phyloP scores from a whole-genome alignment of 2,329 filamentous ascomycete genomes.

The Botrytis sinoallii region DNA sequence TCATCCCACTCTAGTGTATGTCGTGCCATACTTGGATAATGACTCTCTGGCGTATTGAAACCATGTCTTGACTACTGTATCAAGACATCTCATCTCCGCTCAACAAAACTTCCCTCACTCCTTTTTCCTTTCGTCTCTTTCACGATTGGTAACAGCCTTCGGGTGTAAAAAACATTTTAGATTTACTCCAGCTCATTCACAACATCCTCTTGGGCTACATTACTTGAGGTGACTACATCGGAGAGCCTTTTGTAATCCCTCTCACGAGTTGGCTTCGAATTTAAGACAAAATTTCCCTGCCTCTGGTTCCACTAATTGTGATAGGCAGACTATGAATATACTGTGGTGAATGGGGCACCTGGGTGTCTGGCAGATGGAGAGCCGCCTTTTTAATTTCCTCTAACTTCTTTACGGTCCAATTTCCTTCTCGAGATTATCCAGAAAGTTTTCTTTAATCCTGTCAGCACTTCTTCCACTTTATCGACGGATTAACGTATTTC shows the following conservation, averaged over 20 bases:
- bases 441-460: neutral
- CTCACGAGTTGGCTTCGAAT: no score
- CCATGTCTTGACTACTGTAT: neutral
- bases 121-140: neutral
- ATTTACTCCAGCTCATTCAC: fast-evolving
- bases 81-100: neutral
- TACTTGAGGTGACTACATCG: neutral
- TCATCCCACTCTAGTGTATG: neutral
- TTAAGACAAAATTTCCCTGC: no score
- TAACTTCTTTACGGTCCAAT: neutral
- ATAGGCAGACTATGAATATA: neutral
- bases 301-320: no score
- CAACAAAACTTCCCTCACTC: neutral
- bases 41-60: neutral
- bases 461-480: slow-evolving; percentile 1
- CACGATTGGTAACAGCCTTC: neutral
- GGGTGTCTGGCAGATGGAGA: neutral
- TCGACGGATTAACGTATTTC: slow-evolving; percentile 1
- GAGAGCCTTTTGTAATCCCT: no score
- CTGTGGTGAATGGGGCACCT: neutral
- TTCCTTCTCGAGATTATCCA: neutral
- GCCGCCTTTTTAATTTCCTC: neutral
- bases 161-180: neutral
- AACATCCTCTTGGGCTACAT: neutral
- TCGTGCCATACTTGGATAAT: neutral